phyloP scores from a whole-genome alignment of 2,329 filamentous ascomycete species.

The Colletotrichum lini region DNA sequence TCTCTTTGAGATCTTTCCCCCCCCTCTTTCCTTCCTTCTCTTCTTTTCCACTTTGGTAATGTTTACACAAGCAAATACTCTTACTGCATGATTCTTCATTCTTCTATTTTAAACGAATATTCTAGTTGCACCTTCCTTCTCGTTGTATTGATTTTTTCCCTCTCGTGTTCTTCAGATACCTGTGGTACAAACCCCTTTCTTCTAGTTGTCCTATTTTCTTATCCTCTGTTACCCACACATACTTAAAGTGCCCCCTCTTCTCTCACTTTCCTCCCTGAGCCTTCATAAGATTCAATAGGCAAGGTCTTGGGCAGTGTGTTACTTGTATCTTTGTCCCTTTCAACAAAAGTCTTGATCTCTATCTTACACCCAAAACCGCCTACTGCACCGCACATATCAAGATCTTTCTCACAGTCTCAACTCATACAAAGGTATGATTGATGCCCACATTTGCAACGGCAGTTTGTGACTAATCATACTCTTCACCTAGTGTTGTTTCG shows the following conservation, averaged over 20 bases:
- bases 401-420: background rate
- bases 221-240: too few relatives aligned
- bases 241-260: too few relatives aligned
- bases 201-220: background rate
- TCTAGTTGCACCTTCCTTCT: background rate
- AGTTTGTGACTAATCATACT: background rate
- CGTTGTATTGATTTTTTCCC: too few relatives aligned
- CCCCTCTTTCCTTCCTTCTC: background rate
- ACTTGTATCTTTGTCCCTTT: background rate
- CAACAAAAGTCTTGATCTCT: too few relatives aligned
- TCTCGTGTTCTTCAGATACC: too few relatives aligned
- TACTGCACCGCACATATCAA: too few relatives aligned
- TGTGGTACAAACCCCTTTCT: too few relatives aligned
- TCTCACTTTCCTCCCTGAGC: background rate
- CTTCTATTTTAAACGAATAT: background rate
- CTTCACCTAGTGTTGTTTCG: background rate
- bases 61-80: too few relatives aligned
- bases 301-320: background rate
- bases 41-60: background rate
- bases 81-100: background rate
- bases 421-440: background rate
- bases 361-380: background rate
- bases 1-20: background rate
- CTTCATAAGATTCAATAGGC: background rate
- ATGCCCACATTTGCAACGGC: background rate